Base-by-base conservation (phyloP, 2,329 filamentous ascomycete genomes). In the Westerdykella ornata region DNA sequence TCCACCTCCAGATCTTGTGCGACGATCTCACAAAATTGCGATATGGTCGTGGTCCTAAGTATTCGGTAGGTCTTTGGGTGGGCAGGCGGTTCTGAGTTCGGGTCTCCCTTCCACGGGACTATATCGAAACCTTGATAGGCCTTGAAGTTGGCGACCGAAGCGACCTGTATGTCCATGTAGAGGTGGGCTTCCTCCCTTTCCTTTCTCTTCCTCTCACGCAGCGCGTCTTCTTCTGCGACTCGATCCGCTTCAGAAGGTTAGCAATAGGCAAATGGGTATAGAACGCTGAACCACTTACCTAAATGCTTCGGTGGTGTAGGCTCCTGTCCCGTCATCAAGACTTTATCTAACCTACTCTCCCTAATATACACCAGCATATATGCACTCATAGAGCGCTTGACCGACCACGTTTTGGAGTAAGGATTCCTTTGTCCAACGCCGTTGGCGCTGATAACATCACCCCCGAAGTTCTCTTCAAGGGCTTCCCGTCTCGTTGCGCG, bases 301-400 rank as follows among this genome's bases (percentile, higher is more conserved):
- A 97, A 78, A 69, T 96, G 89, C 39, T 73, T 63, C 2, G 92
- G 94, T 13, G 88, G 86, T 56, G 94, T 84, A 2, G 84, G 77
- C 49, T 84, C 75, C n/a, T 78, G 76, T 29, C 92, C 84, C 0
- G 82, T 78, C 32, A 83, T 79, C 39, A 98, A 74, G 36, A 97
- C 82, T 51, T 85, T 76, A 58, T 95, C 85, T n/a, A 94, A 68
- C 42, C 83, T 80, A 38, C 83, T 85, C 63, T 95, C 86, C 35
- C 92, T 83, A 51, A 98, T 88, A 61, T 98, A 98, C 2, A 98
- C 94, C 73, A 98, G 70, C 92, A 98, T 98, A 73, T 98, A 98
- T 4, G 92, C 94, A 64, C 89, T 98, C 76, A 82, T 84, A 2
- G 79, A 82, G 35, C 80, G 72, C 56, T 84, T 84, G 3, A 77